Base-by-base conservation (phyloP, 306 rosid genomes). In the Corylus avellana region DNA sequence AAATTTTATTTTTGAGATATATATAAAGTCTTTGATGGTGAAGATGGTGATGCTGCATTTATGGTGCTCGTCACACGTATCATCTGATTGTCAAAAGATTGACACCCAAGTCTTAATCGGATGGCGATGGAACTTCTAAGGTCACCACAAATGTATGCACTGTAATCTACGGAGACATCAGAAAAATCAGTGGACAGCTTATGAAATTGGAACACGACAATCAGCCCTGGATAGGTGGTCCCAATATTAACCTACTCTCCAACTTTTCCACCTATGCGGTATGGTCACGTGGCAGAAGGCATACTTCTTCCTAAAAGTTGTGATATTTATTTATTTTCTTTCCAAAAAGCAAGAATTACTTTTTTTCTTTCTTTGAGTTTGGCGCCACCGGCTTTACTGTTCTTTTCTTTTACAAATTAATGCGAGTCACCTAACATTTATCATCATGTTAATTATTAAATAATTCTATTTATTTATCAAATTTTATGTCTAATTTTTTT, bases 51-150 rank as follows among this genome's bases (percentile, higher is more conserved):
- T 29, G 29, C 29, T 56, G 13, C 62, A 56, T 56, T 18, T 1
- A n/a, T n/a, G 62, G 62, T 25, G 37, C 27, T 66, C 27, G 14
- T 39, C 72, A 17, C 49, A 17, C 72, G 48, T 48, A 66, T 8
- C 72, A 42, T 67, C 50, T 64, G 53, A 37, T 42, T 20, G 46
- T 39, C 6, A 77, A 73, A 69, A 67, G 51, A 46, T 25, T 72
- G 42, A 54, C 46, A 35, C 75, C 35, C 78, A 2, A n/a, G 78
- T 79, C 32, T 39, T 69, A 80, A 53, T 80, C 44, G 2, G 76
- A 80, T 51, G 56, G 58, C 14, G 75, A 80, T 44, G 75, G 83
- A 17, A 5, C 61, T 5, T 12, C 49, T 63, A 8, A 6, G 4
- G 6, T 13, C 11, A 27, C 35, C 46, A 32, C 70, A 42, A 66